Evolutionary conservation across 164 flowering plant genomes (phyloP).

Genomic region (Vitis amurensis): DNA sequence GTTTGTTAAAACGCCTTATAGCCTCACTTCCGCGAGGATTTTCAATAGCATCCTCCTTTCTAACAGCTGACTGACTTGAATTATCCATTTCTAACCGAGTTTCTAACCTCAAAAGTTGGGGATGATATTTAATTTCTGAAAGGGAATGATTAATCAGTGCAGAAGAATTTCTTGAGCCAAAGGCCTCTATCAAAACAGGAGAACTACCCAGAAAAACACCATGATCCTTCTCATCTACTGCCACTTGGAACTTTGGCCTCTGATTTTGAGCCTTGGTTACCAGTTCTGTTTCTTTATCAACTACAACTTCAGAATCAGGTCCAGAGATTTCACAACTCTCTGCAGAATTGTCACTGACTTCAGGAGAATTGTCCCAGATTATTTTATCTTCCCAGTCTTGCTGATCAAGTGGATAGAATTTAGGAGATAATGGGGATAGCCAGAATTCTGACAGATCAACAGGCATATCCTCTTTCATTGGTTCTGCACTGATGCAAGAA

Average conservation of each 20-base stretch:
- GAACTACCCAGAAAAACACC: slow-evolving; percentile 22
- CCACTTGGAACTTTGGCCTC: slow-evolving; percentile 22
- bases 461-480: slow-evolving; percentile 50
- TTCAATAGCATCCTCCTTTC: slow-evolving; percentile 25
- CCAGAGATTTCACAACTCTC: slow-evolving; percentile 47
- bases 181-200: slow-evolving; percentile 53
- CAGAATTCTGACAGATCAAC: slow-evolving; percentile 30
- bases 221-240: slow-evolving; percentile 37
- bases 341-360: slow-evolving; percentile 27
- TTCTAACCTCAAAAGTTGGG: slow-evolving; percentile 83
- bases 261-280: slow-evolving; percentile 17
- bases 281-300: slow-evolving; percentile 29
- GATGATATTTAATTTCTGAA: slow-evolving; percentile 51
- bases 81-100: slow-evolving; percentile 39
- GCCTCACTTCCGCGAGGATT: slow-evolving; percentile 37
- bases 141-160: slow-evolving; percentile 10
- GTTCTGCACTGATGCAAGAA: slow-evolving; percentile 54
- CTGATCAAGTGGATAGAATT: slow-evolving; percentile 77
- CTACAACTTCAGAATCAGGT: slow-evolving; percentile 41
- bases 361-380: slow-evolving; percentile 74
- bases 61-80: slow-evolving; percentile 22
- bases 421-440: slow-evolving; percentile 33
- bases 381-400: slow-evolving; percentile 87
- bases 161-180: slow-evolving; percentile 47
- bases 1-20: slow-evolving; percentile 43